Evolutionary conservation across 106 monocot species (phyloP).

Genomic region (Apostasia shenzhenica): DNA sequence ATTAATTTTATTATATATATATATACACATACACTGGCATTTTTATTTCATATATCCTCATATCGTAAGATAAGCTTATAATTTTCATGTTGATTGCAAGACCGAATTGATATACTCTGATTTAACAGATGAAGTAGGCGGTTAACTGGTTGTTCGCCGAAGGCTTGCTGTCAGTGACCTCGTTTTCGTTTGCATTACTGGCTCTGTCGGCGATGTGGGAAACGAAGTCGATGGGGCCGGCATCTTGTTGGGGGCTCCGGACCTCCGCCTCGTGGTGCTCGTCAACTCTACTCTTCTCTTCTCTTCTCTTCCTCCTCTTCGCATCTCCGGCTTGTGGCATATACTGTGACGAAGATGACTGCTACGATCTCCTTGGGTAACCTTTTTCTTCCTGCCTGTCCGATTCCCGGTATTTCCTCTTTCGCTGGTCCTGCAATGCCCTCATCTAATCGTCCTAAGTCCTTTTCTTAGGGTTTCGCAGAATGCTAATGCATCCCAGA

Average conservation of each 20-base stretch:
- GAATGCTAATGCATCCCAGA: conserved; percentile 88
- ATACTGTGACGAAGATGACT: conserved; percentile 98
- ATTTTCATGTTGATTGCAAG: too few relatives aligned
- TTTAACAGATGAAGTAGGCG: too few relatives aligned
- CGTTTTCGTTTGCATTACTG: too few relatives aligned
- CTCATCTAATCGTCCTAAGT: neutral
- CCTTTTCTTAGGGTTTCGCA: conserved; percentile 57
- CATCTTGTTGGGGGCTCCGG: neutral
- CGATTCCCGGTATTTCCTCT: neutral
- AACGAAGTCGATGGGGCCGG: neutral
- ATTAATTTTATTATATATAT: too few relatives aligned
- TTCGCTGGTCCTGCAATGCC: neutral
- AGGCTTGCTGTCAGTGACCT: too few relatives aligned
- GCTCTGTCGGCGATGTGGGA: neutral
- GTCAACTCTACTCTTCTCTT: conserved; percentile 1
- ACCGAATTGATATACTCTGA: too few relatives aligned
- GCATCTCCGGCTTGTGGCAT: conserved; percentile 30
- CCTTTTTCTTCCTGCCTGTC: neutral
- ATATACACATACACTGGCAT: too few relatives aligned
- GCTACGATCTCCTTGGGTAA: conserved; percentile 98
- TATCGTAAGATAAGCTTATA: too few relatives aligned
- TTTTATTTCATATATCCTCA: too few relatives aligned
- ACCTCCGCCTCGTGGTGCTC: neutral
- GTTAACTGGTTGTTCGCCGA: too few relatives aligned
- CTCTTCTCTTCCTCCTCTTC: conserved; percentile 26